Conservation (phyloP, 2,329 filamentous ascomycete species). For the Cladophialophora bantiana region DNA sequence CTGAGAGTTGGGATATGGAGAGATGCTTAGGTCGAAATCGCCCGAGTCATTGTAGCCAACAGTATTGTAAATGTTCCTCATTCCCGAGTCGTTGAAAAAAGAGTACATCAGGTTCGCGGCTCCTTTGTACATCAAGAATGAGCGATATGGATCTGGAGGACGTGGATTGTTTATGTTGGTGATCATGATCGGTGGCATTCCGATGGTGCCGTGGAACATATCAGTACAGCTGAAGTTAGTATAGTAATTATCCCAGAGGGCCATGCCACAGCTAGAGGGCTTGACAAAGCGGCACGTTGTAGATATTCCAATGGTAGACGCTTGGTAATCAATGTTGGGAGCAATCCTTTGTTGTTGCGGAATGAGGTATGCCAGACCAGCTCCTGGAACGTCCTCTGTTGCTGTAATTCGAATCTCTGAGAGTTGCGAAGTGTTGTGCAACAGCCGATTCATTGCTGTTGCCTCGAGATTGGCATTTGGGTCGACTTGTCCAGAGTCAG, state of each 20-base stretch:
- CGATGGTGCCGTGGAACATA: conserved; percentile 32
- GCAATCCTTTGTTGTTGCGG: conserved; percentile 16
- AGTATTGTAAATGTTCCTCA: conserved; percentile 33
- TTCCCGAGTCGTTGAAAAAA: conserved; percentile 26
- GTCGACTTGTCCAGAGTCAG: conserved; percentile 1
- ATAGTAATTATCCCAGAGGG: conserved; percentile 24
- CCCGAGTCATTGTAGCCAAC: conserved; percentile 18
- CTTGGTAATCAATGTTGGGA: conserved; percentile 23
- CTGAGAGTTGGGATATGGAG: conserved; percentile 23
- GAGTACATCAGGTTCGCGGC: conserved; percentile 27
- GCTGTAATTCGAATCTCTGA: conserved; percentile 19
- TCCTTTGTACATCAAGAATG: conserved; percentile 28
- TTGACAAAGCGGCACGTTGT: conserved; percentile 26
- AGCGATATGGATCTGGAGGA: conserved; percentile 25
- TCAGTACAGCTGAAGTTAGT: conserved; percentile 32
- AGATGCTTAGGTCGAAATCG: conserved; percentile 14
- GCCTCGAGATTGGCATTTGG: conserved; percentile 16
- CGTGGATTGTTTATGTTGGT: conserved; percentile 8
- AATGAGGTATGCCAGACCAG: conserved; percentile 19
- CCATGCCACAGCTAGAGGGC: conserved; percentile 23
- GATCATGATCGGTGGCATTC: conserved; percentile 19
- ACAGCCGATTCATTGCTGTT: conserved; percentile 25
- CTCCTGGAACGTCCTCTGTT: not conserved
- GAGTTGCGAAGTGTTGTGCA: conserved; percentile 24
- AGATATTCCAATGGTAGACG: conserved; percentile 31